These are phyloP conservation scores for apple (Malus domestica) DNA, from an alignment of 306 rosid genomes.

Conservation along the genomic window DNA sequence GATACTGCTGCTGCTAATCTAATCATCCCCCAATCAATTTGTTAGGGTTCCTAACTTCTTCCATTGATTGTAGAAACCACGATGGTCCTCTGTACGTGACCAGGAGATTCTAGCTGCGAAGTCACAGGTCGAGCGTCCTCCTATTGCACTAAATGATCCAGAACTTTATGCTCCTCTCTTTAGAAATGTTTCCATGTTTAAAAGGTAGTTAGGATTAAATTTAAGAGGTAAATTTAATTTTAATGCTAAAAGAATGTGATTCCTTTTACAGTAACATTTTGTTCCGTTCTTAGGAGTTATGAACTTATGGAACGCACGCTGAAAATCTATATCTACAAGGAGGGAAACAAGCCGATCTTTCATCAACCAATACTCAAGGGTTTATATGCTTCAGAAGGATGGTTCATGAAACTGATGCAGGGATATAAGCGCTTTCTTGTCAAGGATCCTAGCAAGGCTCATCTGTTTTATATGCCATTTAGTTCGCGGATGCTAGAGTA, in stretches of 20 bases:
- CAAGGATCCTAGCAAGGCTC: conserved; percentile 80
- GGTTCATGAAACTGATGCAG: conserved; percentile 97
- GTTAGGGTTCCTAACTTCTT: conserved; percentile 2
- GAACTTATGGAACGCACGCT: conserved; percentile 83
- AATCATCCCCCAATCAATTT: conserved; percentile 10
- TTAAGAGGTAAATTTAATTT: not conserved
- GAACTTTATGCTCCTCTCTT: conserved; percentile 72
- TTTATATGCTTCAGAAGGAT: conserved; percentile 87
- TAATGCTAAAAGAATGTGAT: not conserved
- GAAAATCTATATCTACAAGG: conserved; percentile 79
- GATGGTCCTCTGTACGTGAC: conserved; percentile 69
- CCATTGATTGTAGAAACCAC: conserved; percentile 58
- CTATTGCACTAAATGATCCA: conserved; percentile 38
- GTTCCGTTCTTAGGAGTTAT: conserved; percentile 61
- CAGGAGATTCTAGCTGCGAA: conserved; percentile 60
- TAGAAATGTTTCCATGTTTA: conserved; percentile 84
- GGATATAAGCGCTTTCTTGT: conserved; percentile 57
- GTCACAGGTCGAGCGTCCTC: conserved; percentile 60
- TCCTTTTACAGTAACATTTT: not conserved
- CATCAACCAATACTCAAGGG: conserved; percentile 85
- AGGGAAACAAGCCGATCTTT: conserved; percentile 79
- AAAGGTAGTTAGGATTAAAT: conserved; percentile 37
- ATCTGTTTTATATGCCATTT: conserved; percentile 90
- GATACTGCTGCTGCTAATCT: conserved; percentile 11
- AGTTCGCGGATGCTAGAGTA: conserved; percentile 72